phyloP scores from a whole-genome alignment of 495 filamentous ascomycete species.

The Penicillium steckii region DNA sequence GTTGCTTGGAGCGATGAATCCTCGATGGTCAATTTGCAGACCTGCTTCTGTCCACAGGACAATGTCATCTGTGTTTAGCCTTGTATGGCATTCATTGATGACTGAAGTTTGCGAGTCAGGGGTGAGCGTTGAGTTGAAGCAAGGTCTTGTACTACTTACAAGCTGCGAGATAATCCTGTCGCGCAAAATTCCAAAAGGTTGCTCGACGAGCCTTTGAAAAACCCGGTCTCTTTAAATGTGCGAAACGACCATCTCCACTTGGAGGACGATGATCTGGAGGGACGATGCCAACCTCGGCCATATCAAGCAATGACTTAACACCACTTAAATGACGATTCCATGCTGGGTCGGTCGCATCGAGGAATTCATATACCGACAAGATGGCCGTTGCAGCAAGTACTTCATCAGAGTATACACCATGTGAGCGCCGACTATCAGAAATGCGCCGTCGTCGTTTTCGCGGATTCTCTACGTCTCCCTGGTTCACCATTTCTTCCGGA shows the following conservation, averaged over 20 bases:
- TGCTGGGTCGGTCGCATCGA: constrained; percentile 58
- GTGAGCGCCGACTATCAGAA: constrained; percentile 38
- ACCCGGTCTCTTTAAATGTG: constrained; percentile 30
- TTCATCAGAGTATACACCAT: constrained; percentile 55
- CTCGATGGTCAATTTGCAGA: constrained; percentile 53
- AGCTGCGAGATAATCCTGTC: constrained; percentile 63
- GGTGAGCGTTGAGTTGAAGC: constrained; percentile 1
- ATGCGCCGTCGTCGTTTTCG: constrained; percentile 40
- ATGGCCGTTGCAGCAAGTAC: constrained; percentile 62
- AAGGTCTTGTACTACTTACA: constrained; percentile 38
- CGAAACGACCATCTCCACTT: constrained; percentile 31
- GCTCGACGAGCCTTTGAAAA: constrained; percentile 56
- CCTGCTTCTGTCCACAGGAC: constrained; percentile 61
- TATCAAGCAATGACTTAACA: constrained; percentile 60
- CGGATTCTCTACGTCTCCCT: constrained; percentile 30
- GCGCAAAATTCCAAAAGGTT: constrained; percentile 66
- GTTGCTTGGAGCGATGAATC: constrained; percentile 55
- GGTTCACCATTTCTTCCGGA: constrained; percentile 13
- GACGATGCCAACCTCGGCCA: constrained; percentile 64
- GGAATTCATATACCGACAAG: constrained; percentile 62
- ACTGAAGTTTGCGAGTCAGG: constrained; percentile 38
- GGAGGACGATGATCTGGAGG: constrained; percentile 47
- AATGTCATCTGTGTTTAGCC: constrained; percentile 60
- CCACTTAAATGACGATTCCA: constrained; percentile 66
- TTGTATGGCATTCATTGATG: constrained; percentile 60